Base-by-base conservation (phyloP, 2,329 filamentous ascomycete genomes). In the Epichloe bromicola region DNA sequence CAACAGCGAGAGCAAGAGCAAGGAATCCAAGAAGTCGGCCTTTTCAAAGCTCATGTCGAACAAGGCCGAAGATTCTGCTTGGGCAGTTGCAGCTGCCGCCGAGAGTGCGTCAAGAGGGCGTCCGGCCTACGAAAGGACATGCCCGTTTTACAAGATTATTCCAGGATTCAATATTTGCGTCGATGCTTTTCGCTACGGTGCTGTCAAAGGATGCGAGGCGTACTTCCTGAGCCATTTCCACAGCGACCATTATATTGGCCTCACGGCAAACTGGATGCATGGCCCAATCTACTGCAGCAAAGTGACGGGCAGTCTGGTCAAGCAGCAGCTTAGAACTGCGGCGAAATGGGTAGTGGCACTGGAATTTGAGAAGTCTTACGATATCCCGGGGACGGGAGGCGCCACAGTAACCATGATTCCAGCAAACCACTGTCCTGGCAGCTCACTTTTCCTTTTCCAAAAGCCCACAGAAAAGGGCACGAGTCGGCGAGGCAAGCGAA, bases 201-300 rank as follows among this genome's bases (percentile, higher is more conserved):
- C 90, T 4, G 88, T 98, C 0, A 78, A 94, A 62, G 90, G 88
- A 1, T 95, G 90, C 65, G 85, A 86, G 50, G 93, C 91, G 1
- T 98, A 98, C 64, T 98, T 98, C 58, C 76, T 98, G 11, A 96
- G 90, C 59, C 93, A 98, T 63, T 98, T 97, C 58, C 93, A 98
- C 67, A 96, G 89, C 61, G 93, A 98, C 63, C 93, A 98, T 64
- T 98, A 98, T 60, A 82, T 96, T 36, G 93, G 93, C 2, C 71
- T 98, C 11, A 93, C 88, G 11, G 82, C 86, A 7, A 88, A 76
- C 34, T 98, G 93, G 93, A 80, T 74, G 39, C 90, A 98, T 63
- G 93, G 93, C 0, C 91, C 90, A 0, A 97, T 98, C 46, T 98
- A 95, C 62, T 97, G 93, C 71, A 97, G 91, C 63, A 85, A 82